Evolutionary conservation across 352 stramenopile genomes (phyloP).

Genomic region (Phytophthora chlamydospora): DNA sequence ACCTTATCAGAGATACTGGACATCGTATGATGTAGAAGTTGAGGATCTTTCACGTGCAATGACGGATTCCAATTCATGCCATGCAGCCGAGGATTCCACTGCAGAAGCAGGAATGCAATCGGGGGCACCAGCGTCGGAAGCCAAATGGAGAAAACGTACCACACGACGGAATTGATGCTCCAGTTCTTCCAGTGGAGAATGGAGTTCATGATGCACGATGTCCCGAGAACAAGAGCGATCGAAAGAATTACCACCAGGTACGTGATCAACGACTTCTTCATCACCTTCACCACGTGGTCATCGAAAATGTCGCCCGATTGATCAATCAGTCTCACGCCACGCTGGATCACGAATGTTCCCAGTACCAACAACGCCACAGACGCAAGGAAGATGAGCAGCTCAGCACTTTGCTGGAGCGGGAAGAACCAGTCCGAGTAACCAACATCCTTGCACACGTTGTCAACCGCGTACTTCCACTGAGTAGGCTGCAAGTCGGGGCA

Average conservation of each 20-base stretch:
- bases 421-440: constrained; percentile 72
- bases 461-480: constrained; percentile 78
- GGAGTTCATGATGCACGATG: constrained; percentile 65
- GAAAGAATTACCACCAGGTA: constrained; percentile 79
- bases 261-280: constrained; percentile 82
- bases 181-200: constrained; percentile 69
- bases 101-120: constrained; percentile 79
- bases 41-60: constrained; percentile 53
- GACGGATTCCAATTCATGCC: constrained; percentile 75
- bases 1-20: constrained; percentile 57
- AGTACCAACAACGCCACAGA: constrained; percentile 70
- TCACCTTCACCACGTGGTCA: constrained; percentile 72
- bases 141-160: constrained; percentile 85
- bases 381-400: constrained; percentile 69
- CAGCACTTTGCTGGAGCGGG: constrained; percentile 47
- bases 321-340: constrained; percentile 71
- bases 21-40: constrained; percentile 38
- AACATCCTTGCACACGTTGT: constrained; percentile 73
- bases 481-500: constrained; percentile 80
- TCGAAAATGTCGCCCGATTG: constrained; percentile 79
- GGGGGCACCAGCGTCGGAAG: constrained; percentile 76
- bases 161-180: constrained; percentile 75
- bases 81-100: constrained; percentile 84
- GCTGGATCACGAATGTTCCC: constrained; percentile 71
- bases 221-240: constrained; percentile 70